Evolutionary conservation across 768 basidiomycete species (phyloP), one percentile per base, ranked within the genome.

Genomic region (Suillus occidentalis): DNA sequence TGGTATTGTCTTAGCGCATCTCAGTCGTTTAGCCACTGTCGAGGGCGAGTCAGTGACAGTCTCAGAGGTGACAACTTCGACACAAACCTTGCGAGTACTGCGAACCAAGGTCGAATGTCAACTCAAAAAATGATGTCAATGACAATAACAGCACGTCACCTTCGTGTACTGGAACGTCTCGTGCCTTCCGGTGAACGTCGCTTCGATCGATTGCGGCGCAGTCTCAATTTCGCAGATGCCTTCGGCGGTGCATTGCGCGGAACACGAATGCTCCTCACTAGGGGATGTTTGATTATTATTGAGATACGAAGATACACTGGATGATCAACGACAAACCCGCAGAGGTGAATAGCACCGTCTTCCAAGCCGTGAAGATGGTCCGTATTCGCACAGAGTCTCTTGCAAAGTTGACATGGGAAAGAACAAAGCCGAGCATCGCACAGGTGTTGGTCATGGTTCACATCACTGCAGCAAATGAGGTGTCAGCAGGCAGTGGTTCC

Each of bases 101-200:
- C 13, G 4, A 49, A 36, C 16, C 25, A 43, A 57, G 58, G 52
- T 12, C 6, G 7, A 36, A 10, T 20, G 34, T 60, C 12, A 1
- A 18, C 37, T 14, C 60, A 39, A 0, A 1, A 37, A 34, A 31
- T 43, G 61, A 60, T 18, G 55, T 22, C 8, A 8, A n/a, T 20
- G n/a, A 59, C 7, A 12, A 2, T 22, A 31, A 39, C 9, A 36
- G 42, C 22, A 36, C 62, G 70, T 34, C 60, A 85, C 88, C 79
- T 88, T 89, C 0, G 88, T 89, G 60, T 86, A 89, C 69, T 85
- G 82, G 68, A 88, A 89, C 1, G 82, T 86, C 65, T 87, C 85
- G 58, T 88, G 84, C 64, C 73, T 77, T 0, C 87, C 88, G 0
- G 81, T 83, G 67, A 89, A 89, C 0, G 85, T 87, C 6, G 86